Evolutionary conservation across 306 rosid species (phyloP), one percentile per base, ranked within the genome.

Genomic region (Luffa aegyptiaca): DNA sequence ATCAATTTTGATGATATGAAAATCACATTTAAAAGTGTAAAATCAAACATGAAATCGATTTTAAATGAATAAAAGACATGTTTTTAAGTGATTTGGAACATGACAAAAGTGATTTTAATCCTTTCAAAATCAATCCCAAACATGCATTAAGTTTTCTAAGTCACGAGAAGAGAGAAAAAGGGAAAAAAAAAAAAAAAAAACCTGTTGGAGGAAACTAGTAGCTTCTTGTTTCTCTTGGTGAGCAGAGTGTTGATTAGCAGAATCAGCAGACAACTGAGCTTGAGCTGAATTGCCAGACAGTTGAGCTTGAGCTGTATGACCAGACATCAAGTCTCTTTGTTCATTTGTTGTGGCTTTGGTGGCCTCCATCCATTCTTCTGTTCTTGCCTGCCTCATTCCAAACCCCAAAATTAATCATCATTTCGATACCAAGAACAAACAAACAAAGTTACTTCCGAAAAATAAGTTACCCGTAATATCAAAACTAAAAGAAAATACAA

Each of bases 191-290:
- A 62, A 33, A 33, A 31, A 7, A 2, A 7, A 4, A 56, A 86
- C 93, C 89, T 86, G 89, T 17, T 86, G 89, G 80, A 88, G 79
- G 33, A 90, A 84, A 45, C 88, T 80, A 64, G 82, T 41, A 56
- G 83, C 80, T 74, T 86, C 78, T 2, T 88, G 86, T 80, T 83
- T 85, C 52, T 63, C 55, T 44, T 58, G 51, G 9, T 88, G 76
- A 42, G 83, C 10, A 63, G 70, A 12, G 42, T 13, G 46, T 7
- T 7, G 73, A 18, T 26, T 26, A 26, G 49, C 13, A 2, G 64
- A 58, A 56, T 7, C 6, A 16, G 0, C 84, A 68, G 0, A 81
- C 49, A 36, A 82, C 16, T 64, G 71, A 35, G 71, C 5, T 7
- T 41, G 69, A n/a, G 86, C 45, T 76, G 87, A 86, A 18, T 72